Evolutionary conservation across 2,329 filamentous ascomycete genomes (phyloP), one percentile per base, ranked within the genome.

Genomic region (Xylogone sp.): DNA sequence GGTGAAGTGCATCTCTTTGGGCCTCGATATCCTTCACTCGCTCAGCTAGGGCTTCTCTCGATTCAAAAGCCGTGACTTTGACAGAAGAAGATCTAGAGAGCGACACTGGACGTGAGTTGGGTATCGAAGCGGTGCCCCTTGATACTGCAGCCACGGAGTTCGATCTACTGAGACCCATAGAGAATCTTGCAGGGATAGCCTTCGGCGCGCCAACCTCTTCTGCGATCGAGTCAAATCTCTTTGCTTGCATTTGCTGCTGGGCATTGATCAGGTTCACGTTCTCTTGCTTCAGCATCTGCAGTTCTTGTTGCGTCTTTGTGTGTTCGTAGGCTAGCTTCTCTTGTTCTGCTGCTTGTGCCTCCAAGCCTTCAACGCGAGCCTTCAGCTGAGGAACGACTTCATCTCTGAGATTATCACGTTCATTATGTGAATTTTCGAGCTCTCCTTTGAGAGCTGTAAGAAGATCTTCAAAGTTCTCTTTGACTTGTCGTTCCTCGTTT

Each of bases 401-500:
- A 56, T 97, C 92, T 22, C 90, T 86, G 16, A 97, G 80, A 61
- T 95, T 93, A 69, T 99, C 94, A 48, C 91, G 84, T 70, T 99
- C 92, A 59, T 94, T 92, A 54, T 88, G 82, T 49, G 91, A 83
- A 59, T 84, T 87, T 62, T 92, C 82, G 13, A 97, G 76, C 66
- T 99, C 91, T 21, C 84, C 81, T 60, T 88, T 87, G 60, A 97
- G 84, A 4, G 89, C 93, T 6, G 85, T 83, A 43, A 97, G 77
- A 43, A 99, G 78, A 67, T 97, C 92, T 70, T 97, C 91, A 62
- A 97, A 95, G 67, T 95, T 97, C 64, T 90, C 86, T 68, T 96
- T 97, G 61, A 88, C 84, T 67, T 89, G 82, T 51, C 88, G 82
- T 71, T 99, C 94, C 65, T 97, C 91, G 1, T 82, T 77, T 43